phyloP scores from a whole-genome alignment of 192 early-diverging fungal species.

The Gaertneriomyces semiglobifer region DNA sequence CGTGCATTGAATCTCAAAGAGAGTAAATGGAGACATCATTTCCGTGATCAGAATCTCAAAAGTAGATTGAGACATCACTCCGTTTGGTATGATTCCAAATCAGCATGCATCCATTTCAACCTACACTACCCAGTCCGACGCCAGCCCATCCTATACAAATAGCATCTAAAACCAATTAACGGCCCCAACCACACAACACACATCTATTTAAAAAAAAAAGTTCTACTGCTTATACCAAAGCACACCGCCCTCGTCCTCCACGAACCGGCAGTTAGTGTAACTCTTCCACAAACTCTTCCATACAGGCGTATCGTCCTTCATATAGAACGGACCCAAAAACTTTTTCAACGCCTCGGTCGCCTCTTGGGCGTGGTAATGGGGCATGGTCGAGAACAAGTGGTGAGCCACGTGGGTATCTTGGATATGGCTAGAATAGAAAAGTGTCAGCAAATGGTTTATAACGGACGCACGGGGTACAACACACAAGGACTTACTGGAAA shows the following conservation, averaged over 20 bases:
- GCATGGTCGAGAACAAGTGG: conserved; percentile 97
- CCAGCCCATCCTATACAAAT: too few species aligned
- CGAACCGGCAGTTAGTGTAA: conserved; percentile 73
- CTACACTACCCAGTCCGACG: too few species aligned
- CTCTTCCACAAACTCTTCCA: conserved; percentile 65
- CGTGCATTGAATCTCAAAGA: too few species aligned
- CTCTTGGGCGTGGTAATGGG: conserved; percentile 87
- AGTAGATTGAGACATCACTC: too few species aligned
- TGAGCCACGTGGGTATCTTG: conserved; percentile 92
- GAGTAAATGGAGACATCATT: too few species aligned
- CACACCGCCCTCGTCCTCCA: conserved; percentile 84
- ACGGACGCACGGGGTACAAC: not conserved
- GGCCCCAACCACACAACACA: too few species aligned
- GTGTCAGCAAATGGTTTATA: not conserved
- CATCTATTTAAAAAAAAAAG: too few species aligned
- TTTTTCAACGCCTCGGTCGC: conserved; percentile 80
- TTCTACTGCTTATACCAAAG: conserved; percentile 32
- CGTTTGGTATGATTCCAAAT: too few species aligned
- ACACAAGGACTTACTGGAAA: conserved; percentile 47
- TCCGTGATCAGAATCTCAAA: too few species aligned
- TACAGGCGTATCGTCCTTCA: conserved; percentile 69
- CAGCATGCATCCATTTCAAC: too few species aligned
- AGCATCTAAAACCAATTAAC: too few species aligned
- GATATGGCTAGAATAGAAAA: conserved; percentile 59
- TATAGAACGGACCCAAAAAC: conserved; percentile 78